phyloP scores from a whole-genome alignment of 1,139 yeast genomes.

The Candida neerlandica region DNA sequence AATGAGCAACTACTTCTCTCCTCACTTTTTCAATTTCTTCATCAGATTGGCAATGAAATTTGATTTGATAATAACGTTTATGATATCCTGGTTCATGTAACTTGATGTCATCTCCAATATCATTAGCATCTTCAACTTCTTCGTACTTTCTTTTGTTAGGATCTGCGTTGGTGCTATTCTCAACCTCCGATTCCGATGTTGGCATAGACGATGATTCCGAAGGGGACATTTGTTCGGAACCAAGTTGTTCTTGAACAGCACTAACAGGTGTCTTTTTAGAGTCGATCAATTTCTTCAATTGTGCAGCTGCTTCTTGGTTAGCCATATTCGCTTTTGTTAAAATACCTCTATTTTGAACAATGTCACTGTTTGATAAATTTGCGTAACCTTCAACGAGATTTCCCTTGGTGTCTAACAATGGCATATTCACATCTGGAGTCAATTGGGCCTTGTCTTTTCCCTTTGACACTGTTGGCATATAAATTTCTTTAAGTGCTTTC shows the following conservation, averaged over 20 bases:
- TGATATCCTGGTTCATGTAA: slow-evolving; percentile 89
- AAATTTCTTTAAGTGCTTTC: slow-evolving; percentile 34
- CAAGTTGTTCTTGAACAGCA: slow-evolving; percentile 37
- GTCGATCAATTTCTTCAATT: slow-evolving; percentile 51
- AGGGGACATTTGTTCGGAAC: slow-evolving; percentile 13
- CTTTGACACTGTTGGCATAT: slow-evolving; percentile 46
- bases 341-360: slow-evolving; percentile 66
- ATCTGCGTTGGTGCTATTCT: slow-evolving; percentile 23
- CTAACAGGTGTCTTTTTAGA: slow-evolving; percentile 28
- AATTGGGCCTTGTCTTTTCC: slow-evolving; percentile 81
- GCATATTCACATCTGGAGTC: slow-evolving; percentile 71
- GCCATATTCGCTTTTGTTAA: slow-evolving; percentile 79
- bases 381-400: slow-evolving; percentile 65
- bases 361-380: slow-evolving; percentile 68
- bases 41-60: slow-evolving; percentile 61
- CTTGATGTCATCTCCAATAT: slow-evolving; percentile 56
- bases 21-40: slow-evolving; percentile 60
- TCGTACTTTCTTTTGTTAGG: slow-evolving; percentile 21
- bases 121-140: slow-evolving; percentile 17
- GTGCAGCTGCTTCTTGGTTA: slow-evolving; percentile 70
- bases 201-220: slow-evolving; percentile 8
- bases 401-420: slow-evolving; percentile 72
- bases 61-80: slow-evolving; percentile 75
- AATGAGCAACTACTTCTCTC: slow-evolving; percentile 65
- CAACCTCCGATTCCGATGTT: slow-evolving; percentile 26